Base-by-base conservation (phyloP, 2,329 filamentous ascomycete species). In the Neofusicoccum cordaticola region DNA sequence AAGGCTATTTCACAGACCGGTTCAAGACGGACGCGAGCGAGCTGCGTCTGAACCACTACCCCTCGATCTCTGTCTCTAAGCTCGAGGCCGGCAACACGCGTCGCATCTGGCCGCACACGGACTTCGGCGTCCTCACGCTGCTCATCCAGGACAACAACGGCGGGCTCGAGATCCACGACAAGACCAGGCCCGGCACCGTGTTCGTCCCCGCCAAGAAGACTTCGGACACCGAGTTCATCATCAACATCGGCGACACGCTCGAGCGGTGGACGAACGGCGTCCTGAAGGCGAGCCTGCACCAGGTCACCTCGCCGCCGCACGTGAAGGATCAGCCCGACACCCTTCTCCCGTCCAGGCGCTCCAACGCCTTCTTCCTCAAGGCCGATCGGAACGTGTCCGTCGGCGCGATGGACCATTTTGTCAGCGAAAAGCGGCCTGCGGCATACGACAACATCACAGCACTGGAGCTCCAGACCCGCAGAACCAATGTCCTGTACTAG, bases 41-140 rank as follows among this genome's bases (percentile, higher is more conserved):
- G 63, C 69, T 77, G 3, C 70, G 75, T 4, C 56, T 80, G 1
- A 69, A 79, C 27, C 78, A 80, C 66, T 80, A 81, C 66, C 78
- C 78, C 0, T 51, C 75, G 6, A 66, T 79, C 15, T 60, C 70
- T 0, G 70, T 69, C 1, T 51, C 60, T 2, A 63, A 2, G 66
- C 76, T 17, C 69, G 80, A 11, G 15, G 22, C 2, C 17, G 66
- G 3, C 61, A 69, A 8, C 70, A 68, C 69, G 2, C 68, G 72
- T 1, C 70, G 79, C 2, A 80, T 79, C 57, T 72, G 75, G n/a
- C 77, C 79, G 2, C 79, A 82, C 61, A 77, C 74, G 1, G 79
- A 80, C 65, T 80, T 78, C 66, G 78, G 78, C 6, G 74, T 73
- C 2, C 66, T 80, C 45, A 81, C 78, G 3, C 67, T 80, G 13